A percentile compares a stretch with the other conserved stretches of the same genome.
phyloP scores from a whole-genome alignment of 306 rosid genomes.

The Aeschynomene evenia region DNA sequence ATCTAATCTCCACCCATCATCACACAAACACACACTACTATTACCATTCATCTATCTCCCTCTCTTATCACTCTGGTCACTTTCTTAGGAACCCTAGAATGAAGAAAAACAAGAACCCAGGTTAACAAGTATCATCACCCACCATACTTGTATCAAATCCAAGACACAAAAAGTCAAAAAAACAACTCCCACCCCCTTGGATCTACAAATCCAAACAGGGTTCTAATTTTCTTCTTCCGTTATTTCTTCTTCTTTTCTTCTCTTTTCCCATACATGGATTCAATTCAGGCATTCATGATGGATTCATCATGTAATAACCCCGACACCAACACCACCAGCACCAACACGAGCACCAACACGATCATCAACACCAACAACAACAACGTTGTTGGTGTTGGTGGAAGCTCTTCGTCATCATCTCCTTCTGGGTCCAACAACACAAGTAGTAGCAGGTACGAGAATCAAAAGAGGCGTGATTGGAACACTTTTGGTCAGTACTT shows the following conservation, averaged over 20 bases:
- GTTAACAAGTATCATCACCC: neutral
- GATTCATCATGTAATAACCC: slow-evolving; percentile 48
- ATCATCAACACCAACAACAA: slow-evolving; percentile 6
- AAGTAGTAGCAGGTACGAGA: slow-evolving; percentile 83
- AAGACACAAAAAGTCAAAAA: slow-evolving; percentile 19
- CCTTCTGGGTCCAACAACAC: slow-evolving; percentile 27
- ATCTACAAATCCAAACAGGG: slow-evolving; percentile 30
- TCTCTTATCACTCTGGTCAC: slow-evolving; percentile 27
- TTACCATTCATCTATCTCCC: neutral
- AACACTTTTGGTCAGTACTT: slow-evolving; percentile 96
- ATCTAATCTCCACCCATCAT: slow-evolving; percentile 1
- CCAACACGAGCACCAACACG: neutral
- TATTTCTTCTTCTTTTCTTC: too few species aligned
- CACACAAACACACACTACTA: neutral
- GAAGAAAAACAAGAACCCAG: slow-evolving; percentile 28
- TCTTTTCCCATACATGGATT: slow-evolving; percentile 48
- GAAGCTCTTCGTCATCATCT: slow-evolving; percentile 48
- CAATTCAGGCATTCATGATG: slow-evolving; percentile 74
- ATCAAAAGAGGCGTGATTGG: slow-evolving; percentile 98
- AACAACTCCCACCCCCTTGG: neutral
- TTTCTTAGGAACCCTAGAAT: slow-evolving; percentile 48
- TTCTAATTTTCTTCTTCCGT: too few species aligned
- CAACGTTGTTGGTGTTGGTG: slow-evolving; percentile 17
- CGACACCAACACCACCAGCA: slow-evolving; percentile 3
- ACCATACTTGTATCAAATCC: slow-evolving; percentile 4